phyloP scores from a whole-genome alignment of 441 rosid genomes.

The Adansonia gregorii region DNA sequence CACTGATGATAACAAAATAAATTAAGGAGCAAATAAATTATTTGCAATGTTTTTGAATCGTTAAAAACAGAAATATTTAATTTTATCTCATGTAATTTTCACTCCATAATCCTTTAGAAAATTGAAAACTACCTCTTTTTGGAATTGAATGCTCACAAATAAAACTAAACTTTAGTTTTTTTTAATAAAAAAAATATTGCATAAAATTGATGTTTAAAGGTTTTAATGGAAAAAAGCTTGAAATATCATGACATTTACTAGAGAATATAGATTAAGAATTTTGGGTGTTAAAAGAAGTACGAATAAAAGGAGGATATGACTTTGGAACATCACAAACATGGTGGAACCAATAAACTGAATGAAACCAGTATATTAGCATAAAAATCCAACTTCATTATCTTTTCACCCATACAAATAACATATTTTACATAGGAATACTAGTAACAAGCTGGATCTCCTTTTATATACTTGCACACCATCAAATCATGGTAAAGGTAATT shows the following conservation, averaged over 20 bases:
- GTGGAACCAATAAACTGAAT: not conserved
- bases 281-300: not conserved
- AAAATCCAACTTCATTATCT: not conserved
- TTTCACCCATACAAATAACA: not conserved
- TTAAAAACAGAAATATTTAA: not conserved
- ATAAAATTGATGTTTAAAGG: not conserved
- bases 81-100: conserved; percentile 4
- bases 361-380: not conserved
- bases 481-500: not conserved
- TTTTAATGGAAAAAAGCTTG: not conserved
- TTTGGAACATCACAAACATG: conserved; percentile 5
- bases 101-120: conserved; percentile 11
- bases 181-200: not conserved
- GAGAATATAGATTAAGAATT: not conserved
- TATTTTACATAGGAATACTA: not conserved
- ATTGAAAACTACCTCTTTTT: not conserved
- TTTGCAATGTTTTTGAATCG: not conserved
- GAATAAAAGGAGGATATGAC: not conserved
- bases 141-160: not conserved
- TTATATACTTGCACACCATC: not conserved
- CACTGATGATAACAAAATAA: not conserved
- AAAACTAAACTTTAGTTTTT: not conserved
- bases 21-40: not conserved
- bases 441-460: not conserved
- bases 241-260: not conserved